These are phyloP conservation scores for Curvularia sp. DNA, from an alignment of 2,329 filamentous ascomycete species.

Conservation along the genomic window DNA sequence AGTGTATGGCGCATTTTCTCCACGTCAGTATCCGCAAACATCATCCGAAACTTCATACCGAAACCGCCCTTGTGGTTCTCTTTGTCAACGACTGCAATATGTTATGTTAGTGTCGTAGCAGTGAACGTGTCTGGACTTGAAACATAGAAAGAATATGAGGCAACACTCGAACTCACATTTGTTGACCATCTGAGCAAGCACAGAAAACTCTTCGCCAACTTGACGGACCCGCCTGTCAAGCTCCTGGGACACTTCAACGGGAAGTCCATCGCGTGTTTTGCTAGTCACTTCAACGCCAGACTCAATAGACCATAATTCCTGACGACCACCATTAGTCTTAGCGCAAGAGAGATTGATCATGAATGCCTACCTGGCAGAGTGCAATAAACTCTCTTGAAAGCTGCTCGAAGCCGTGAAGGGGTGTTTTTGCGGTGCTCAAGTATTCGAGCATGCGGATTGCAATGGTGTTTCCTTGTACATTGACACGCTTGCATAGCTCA, in stretches of 20 bases:
- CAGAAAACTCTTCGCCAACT: conserved; percentile 67
- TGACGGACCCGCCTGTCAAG: conserved; percentile 69
- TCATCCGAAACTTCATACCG: conserved; percentile 67
- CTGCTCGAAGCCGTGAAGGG: conserved; percentile 54
- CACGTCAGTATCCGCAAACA: conserved; percentile 63
- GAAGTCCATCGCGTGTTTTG: conserved; percentile 59
- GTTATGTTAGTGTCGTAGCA: background rate
- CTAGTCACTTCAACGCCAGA: conserved; percentile 62
- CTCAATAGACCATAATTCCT: conserved; percentile 72
- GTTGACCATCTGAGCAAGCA: conserved; percentile 68
- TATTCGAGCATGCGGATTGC: conserved; percentile 55
- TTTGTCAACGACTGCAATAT: conserved; percentile 62
- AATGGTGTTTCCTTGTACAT: conserved; percentile 60
- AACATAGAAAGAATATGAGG: background rate
- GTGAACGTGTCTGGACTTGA: background rate
- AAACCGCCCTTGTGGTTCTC: conserved; percentile 66
- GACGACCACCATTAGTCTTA: conserved; percentile 50
- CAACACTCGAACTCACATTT: conserved; percentile 45
- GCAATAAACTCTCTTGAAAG: conserved; percentile 72
- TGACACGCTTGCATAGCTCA: conserved; percentile 65
- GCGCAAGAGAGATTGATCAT: background rate
- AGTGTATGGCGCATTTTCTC: conserved; percentile 66
- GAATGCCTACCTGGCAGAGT: conserved; percentile 43
- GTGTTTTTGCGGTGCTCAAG: conserved; percentile 44
- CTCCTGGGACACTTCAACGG: conserved; percentile 67